Evolutionary conservation across 1,284 basidiomycete genomes (phyloP).

Genomic region (Microbotryum lychnidis-dioicae): DNA sequence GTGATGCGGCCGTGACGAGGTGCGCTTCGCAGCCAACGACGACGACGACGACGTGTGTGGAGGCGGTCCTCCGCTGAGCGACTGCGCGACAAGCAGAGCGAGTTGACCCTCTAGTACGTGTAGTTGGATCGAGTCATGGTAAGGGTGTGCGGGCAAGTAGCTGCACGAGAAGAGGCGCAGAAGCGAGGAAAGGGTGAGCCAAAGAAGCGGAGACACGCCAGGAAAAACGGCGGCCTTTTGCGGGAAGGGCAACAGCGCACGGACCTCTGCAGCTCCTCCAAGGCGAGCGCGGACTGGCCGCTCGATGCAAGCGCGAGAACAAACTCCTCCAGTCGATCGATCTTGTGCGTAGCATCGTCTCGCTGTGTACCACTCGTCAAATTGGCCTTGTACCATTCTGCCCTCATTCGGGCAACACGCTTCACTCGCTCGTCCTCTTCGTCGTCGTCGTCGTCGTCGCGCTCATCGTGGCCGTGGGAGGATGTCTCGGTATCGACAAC

Average conservation of each 20-base stretch:
- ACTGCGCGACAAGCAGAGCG: constrained; percentile 24
- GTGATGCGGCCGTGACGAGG: background rate
- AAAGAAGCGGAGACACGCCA: background rate
- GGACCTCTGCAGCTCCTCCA: constrained; percentile 29
- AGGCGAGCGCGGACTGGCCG: constrained; percentile 15
- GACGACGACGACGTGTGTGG: background rate
- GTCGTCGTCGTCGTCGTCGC: constrained; percentile 4
- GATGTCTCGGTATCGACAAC: background rate
- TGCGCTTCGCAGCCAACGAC: background rate
- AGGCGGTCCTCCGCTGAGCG: background rate
- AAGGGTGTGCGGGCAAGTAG: constrained; percentile 28
- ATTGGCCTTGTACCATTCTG: constrained; percentile 22
- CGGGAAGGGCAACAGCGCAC: background rate
- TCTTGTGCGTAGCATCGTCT: background rate
- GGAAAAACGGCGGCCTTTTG: background rate
- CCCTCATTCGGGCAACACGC: background rate
- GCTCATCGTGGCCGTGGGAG: background rate
- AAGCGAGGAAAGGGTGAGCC: background rate
- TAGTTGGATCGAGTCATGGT: constrained; percentile 29
- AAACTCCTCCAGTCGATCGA: constrained; percentile 23
- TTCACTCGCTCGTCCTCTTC: constrained; percentile 3
- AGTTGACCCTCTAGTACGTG: constrained; percentile 25
- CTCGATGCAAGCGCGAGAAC: constrained; percentile 18
- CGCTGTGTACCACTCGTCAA: too few species aligned
- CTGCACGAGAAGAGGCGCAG: background rate